phyloP scores from a whole-genome alignment of 2,329 filamentous ascomycete genomes.

The Torrubiellomyces zombiae region DNA sequence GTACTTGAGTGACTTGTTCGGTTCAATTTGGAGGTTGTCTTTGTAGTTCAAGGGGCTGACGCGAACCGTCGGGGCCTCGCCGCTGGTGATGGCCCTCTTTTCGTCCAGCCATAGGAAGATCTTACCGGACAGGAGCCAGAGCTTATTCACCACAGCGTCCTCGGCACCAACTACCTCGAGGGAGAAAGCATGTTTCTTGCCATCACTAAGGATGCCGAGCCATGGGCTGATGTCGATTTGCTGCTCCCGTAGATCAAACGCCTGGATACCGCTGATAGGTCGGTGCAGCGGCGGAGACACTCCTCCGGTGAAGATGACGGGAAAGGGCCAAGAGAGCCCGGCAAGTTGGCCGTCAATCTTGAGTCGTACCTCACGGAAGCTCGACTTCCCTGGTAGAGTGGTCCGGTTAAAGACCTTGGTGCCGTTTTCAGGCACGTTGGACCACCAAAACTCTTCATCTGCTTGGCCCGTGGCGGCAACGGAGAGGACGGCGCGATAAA shows the following conservation, averaged over 20 bases:
- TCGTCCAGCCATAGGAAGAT: slow-evolving; percentile 60
- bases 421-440: slow-evolving; percentile 51
- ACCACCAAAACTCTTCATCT: slow-evolving; percentile 75
- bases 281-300: slow-evolving; percentile 62
- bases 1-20: slow-evolving; percentile 14
- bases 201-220: slow-evolving; percentile 52
- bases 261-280: slow-evolving; percentile 61
- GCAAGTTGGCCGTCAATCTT: slow-evolving; percentile 56
- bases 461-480: slow-evolving; percentile 65
- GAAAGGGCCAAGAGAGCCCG: slow-evolving; percentile 68
- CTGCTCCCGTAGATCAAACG: slow-evolving; percentile 63
- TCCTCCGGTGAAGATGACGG: slow-evolving; percentile 68
- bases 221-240: slow-evolving; percentile 73
- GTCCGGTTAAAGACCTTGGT: slow-evolving; percentile 38
- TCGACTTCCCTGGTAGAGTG: slow-evolving; percentile 48
- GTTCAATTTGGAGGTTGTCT: neutral
- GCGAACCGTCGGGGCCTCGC: neutral
- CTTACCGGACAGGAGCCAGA: slow-evolving; percentile 66
- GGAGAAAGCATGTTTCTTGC: slow-evolving; percentile 45
- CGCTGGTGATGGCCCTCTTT: slow-evolving; percentile 20
- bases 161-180: slow-evolving; percentile 50
- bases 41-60: slow-evolving; percentile 1
- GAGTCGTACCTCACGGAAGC: slow-evolving; percentile 65
- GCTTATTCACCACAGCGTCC: slow-evolving; percentile 25
- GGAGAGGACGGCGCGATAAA: slow-evolving; percentile 53